phyloP scores from a whole-genome alignment of 2,329 filamentous ascomycete species.

The Botrytis cinerea region DNA sequence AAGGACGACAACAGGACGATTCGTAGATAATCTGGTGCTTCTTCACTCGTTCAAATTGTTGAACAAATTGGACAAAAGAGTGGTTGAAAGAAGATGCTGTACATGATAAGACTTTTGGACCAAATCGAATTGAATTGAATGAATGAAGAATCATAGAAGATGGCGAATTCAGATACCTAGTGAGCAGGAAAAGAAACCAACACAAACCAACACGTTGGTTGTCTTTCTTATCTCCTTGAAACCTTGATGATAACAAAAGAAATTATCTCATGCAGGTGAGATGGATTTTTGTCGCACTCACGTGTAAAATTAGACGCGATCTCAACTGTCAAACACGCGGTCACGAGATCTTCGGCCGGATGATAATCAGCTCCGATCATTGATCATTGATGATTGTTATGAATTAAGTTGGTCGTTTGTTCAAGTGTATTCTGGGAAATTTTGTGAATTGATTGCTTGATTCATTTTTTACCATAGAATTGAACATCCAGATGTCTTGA shows the following conservation, averaged over 20 bases:
- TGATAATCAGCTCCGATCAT: neutral
- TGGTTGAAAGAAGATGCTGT: neutral
- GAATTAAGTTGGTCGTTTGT: neutral
- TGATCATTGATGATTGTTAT: too few relatives aligned
- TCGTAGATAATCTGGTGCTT: neutral
- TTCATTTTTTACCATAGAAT: neutral
- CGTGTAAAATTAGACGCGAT: neutral
- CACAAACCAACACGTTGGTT: constrained; percentile 1
- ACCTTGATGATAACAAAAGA: neutral
- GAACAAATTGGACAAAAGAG: neutral
- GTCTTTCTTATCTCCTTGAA: neutral
- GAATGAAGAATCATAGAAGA: neutral
- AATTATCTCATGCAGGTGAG: neutral
- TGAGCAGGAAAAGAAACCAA: neutral
- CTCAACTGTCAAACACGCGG: neutral
- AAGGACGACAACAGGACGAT: neutral
- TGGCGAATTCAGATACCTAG: neutral
- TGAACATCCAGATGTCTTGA: neutral
- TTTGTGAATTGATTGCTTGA: neutral
- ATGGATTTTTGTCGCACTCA: neutral
- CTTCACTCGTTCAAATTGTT: neutral
- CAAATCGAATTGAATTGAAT: neutral
- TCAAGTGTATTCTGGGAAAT: neutral
- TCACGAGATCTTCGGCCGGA: neutral
- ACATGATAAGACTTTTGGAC: neutral